A percentile compares a stretch with the other conserved stretches of the same genome.
Evolutionary conservation across 2,329 filamentous ascomycete genomes (phyloP).

Genomic region (Trichoderma oligosporum): DNA sequence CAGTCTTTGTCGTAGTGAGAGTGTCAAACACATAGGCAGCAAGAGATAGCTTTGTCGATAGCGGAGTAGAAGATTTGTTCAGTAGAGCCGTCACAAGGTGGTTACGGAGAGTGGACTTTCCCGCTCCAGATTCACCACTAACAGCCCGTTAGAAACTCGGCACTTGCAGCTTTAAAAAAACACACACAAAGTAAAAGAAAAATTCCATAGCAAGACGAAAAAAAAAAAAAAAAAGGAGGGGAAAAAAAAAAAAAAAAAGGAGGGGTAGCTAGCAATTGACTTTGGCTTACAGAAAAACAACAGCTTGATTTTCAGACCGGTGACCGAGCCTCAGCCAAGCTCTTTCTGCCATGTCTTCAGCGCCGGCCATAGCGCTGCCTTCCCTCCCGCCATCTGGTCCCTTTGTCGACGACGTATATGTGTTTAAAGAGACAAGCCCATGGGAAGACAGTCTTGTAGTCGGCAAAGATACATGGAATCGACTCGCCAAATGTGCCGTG

Average conservation of each 20-base stretch:
- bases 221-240: not conserved
- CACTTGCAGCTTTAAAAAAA: too few species aligned
- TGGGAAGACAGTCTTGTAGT: slow-evolving; percentile 88
- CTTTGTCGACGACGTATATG: slow-evolving; percentile 83
- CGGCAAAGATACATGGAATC: slow-evolving; percentile 87
- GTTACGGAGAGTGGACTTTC: slow-evolving; percentile 90
- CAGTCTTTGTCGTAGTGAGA: slow-evolving; percentile 93
- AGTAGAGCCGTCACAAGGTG: slow-evolving; percentile 84
- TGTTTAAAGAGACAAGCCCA: slow-evolving; percentile 88
- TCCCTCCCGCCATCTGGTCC: slow-evolving; percentile 88
- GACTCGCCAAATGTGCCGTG: slow-evolving; percentile 77
- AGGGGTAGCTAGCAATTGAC: not conserved
- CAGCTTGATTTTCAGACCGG: slow-evolving; percentile 86
- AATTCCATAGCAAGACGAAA: too few species aligned
- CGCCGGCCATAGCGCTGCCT: slow-evolving; percentile 86
- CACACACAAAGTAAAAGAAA: too few species aligned
- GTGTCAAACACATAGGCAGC: slow-evolving; percentile 95
- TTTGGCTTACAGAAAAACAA: slow-evolving; percentile 79
- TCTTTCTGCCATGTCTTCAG: slow-evolving; percentile 84
- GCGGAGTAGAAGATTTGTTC: slow-evolving; percentile 83
- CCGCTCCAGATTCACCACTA: slow-evolving; percentile 91
- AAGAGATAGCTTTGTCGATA: slow-evolving; percentile 89
- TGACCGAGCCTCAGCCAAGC: slow-evolving; percentile 82
- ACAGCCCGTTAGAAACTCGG: slow-evolving; percentile 24
- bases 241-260: not conserved